phyloP scores from a whole-genome alignment of 176 grass and related monocot genomes.

The Oryza meridionalis region DNA sequence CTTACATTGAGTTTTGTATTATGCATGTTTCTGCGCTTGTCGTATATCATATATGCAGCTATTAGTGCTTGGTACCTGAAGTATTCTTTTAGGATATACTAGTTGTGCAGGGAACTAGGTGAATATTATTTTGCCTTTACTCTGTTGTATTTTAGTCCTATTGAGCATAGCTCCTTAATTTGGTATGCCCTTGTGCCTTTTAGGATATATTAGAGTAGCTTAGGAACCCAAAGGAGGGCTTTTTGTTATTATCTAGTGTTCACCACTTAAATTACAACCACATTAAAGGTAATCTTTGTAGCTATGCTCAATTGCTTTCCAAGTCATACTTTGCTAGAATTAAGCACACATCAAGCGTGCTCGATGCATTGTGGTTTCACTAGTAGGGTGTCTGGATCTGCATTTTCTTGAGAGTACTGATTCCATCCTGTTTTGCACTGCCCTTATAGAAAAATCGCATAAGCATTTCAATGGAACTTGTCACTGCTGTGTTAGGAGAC shows the following conservation, averaged over 20 bases:
- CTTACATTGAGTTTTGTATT: not conserved
- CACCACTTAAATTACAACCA: not conserved
- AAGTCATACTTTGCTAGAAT: conserved; percentile 15
- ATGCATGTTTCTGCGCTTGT: conserved; percentile 8
- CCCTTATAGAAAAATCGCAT: conserved; percentile 72
- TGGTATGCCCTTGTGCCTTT: not conserved
- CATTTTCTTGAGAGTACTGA: conserved; percentile 27
- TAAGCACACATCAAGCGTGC: conserved; percentile 2
- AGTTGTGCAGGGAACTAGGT: not conserved
- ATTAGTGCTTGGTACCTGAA: not conserved
- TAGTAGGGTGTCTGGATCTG: conserved; percentile 9
- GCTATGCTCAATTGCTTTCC: not conserved
- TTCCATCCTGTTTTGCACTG: conserved; percentile 28
- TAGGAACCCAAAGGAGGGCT: not conserved
- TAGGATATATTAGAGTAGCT: conserved; percentile 3
- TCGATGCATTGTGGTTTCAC: conserved; percentile 29
- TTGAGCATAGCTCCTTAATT: not conserved
- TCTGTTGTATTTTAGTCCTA: conserved; percentile 16
- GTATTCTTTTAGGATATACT: not conserved
- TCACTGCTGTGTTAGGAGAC: conserved; percentile 95
- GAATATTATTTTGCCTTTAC: conserved; percentile 2
- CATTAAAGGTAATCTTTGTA: conserved; percentile 1
- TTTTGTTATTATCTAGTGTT: not conserved
- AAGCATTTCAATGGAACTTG: conserved; percentile 98
- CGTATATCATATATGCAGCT: not conserved